Evolutionary conservation across 2,329 filamentous ascomycete species (phyloP).

Genomic region (Alternaria gaisen): DNA sequence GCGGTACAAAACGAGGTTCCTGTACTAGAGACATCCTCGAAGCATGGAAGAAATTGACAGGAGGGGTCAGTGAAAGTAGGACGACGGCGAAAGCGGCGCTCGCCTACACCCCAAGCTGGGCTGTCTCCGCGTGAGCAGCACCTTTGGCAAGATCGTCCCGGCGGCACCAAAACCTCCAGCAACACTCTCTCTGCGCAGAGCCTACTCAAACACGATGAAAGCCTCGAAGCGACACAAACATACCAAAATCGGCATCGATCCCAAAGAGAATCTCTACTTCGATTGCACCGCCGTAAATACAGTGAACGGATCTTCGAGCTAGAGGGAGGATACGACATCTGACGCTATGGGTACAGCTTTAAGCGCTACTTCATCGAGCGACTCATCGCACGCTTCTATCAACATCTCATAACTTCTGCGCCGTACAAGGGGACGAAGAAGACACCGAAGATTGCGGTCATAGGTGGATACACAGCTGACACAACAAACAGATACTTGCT

Average conservation of each 20-base stretch:
- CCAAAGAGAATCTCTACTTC: conserved; percentile 75
- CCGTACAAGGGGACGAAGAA: conserved; percentile 43
- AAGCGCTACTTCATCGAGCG: conserved; percentile 78
- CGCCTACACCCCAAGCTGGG: conserved; percentile 81
- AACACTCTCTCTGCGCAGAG: conserved; percentile 79
- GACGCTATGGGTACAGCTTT: conserved; percentile 86
- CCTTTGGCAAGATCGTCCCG: conserved; percentile 90
- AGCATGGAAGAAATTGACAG: conserved; percentile 57
- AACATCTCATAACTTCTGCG: conserved; percentile 45
- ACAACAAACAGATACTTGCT: conserved; percentile 75
- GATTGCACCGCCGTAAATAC: conserved; percentile 82
- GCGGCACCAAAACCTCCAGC: conserved; percentile 82
- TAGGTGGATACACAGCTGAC: conserved; percentile 82
- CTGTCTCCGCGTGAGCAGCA: conserved; percentile 90
- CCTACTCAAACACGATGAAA: conserved; percentile 90
- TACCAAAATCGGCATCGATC: conserved; percentile 73
- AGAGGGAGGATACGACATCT: conserved; percentile 84
- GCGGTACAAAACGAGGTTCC: conserved; percentile 32
- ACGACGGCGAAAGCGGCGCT: conserved; percentile 69
- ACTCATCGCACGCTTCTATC: conserved; percentile 77
- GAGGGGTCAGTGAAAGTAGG: conserved; percentile 48
- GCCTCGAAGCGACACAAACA: conserved; percentile 73
- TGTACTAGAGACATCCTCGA: conserved; percentile 64
- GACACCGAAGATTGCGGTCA: conserved; percentile 74
- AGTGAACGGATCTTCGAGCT: conserved; percentile 94